A percentile compares a stretch with the other conserved stretches of the same genome.
Conservation (phyloP, 2,329 filamentous ascomycete genomes). For the Graphiopsis chlorocephala region DNA sequence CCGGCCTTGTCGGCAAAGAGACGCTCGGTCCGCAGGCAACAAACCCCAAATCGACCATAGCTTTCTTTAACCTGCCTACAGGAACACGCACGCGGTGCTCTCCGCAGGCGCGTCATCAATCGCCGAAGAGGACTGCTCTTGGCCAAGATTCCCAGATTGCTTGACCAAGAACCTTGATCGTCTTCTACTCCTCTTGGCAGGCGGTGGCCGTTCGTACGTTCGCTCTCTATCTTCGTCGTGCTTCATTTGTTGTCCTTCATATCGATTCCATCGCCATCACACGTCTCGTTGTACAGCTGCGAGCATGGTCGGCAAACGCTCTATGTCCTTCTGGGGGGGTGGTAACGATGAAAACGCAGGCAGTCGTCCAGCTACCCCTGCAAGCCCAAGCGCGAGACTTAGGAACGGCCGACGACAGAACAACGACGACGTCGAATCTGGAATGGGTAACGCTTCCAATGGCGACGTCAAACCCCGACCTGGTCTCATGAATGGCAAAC, state of each 20-base stretch:
- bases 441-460: constrained; percentile 7
- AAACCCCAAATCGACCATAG: constrained; percentile 3
- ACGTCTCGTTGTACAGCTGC: neutral
- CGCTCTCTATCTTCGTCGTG: neutral
- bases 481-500: constrained; percentile 8
- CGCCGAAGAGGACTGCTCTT: neutral
- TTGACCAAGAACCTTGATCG: constrained; percentile 8
- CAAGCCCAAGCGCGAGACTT: neutral
- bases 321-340: constrained; percentile 17
- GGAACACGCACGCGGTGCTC: neutral
- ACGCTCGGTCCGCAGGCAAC: neutral
- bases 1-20: neutral
- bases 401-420: neutral
- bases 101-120: constrained; percentile 12
- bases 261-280: too few species aligned
- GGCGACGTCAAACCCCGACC: constrained; percentile 10
- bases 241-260: neutral
- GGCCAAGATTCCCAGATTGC: constrained; percentile 4
- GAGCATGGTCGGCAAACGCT: constrained; percentile 32
- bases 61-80: constrained; percentile 1
- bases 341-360: neutral
- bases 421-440: neutral
- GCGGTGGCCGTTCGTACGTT: neutral
- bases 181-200: neutral
- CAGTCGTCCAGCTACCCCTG: neutral